Evolutionary conservation across 2,329 filamentous ascomycete species (phyloP).

Genomic region (Calonectria multiphialidica): DNA sequence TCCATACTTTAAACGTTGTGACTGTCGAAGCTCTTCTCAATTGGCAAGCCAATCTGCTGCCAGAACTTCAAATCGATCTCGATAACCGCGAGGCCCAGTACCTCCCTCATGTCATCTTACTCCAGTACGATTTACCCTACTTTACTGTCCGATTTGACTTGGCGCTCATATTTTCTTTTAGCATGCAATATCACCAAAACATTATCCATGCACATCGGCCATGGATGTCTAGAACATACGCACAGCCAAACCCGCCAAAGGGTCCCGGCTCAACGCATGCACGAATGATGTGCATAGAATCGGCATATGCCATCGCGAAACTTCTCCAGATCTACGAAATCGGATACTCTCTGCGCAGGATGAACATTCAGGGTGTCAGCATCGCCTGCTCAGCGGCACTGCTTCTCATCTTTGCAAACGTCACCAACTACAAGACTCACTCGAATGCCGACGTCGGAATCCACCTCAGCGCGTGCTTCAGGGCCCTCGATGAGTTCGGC

Average conservation of each 20-base stretch:
- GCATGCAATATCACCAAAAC: constrained; percentile 45
- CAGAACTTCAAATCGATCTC: constrained; percentile 32
- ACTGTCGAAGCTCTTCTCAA: constrained; percentile 32
- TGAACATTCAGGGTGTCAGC: constrained; percentile 37
- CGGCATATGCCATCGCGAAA: constrained; percentile 33
- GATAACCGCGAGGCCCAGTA: constrained; percentile 27
- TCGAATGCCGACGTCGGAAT: constrained; percentile 17
- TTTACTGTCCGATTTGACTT: background rate
- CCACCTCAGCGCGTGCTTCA: constrained; percentile 39
- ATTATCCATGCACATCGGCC: constrained; percentile 42
- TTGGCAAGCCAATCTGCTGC: constrained; percentile 36
- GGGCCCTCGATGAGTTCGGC: constrained; percentile 39
- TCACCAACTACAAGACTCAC: constrained; percentile 35
- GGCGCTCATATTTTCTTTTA: background rate
- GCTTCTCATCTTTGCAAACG: constrained; percentile 31
- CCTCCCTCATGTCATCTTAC: constrained; percentile 40
- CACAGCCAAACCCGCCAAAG: constrained; percentile 34
- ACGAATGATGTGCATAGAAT: constrained; percentile 39
- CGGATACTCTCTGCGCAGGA: constrained; percentile 29
- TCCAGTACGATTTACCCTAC: constrained; percentile 31
- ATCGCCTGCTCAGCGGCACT: constrained; percentile 29
- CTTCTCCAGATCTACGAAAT: constrained; percentile 33
- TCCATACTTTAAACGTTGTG: constrained; percentile 36
- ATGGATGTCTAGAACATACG: constrained; percentile 42
- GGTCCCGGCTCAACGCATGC: constrained; percentile 39